Percentiles rank a stretch among this genome's conserved stretches.
Evolutionary conservation across 169 alveolate species (phyloP).

Genomic region (Nephromyces sp.): DNA sequence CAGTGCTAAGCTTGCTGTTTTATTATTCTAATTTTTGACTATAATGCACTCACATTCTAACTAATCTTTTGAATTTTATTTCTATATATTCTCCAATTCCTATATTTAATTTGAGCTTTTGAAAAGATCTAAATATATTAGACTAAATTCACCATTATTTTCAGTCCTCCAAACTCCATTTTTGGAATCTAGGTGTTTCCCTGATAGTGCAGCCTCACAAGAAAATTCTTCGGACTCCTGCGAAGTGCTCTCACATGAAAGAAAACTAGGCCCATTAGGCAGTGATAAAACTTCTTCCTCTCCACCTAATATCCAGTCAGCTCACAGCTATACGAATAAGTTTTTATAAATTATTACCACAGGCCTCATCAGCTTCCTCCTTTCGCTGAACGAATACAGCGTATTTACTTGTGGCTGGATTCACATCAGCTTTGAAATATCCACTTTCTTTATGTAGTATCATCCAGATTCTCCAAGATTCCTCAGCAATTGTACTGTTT

Average conservation of each 20-base stretch:
- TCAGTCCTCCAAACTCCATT: conserved; percentile 15
- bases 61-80: conserved; percentile 6
- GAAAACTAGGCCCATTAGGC: conserved; percentile 5
- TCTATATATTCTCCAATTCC: conserved; percentile 17
- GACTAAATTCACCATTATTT: conserved; percentile 13
- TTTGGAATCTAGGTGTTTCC: conserved; percentile 15
- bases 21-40: background rate
- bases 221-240: conserved; percentile 2
- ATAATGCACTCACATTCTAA: conserved; percentile 9
- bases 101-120: background rate
- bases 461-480: background rate
- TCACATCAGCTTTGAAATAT: background rate
- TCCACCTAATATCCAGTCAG: conserved; percentile 7
- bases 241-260: conserved; percentile 7
- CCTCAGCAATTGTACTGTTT: background rate
- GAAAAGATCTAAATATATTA: background rate
- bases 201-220: conserved; percentile 21
- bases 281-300: conserved; percentile 25
- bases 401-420: background rate
- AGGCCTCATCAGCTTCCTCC: background rate
- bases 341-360: background rate
- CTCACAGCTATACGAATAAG: background rate
- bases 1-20: conserved; percentile 33
- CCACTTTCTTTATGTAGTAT: background rate
- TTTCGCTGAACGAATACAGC: background rate